Percentiles rank a stretch among this genome's conserved stretches.
These are phyloP conservation scores for Rhynchosporium graminicola DNA, from an alignment of 2,329 filamentous ascomycete genomes.

Conservation along the genomic window DNA sequence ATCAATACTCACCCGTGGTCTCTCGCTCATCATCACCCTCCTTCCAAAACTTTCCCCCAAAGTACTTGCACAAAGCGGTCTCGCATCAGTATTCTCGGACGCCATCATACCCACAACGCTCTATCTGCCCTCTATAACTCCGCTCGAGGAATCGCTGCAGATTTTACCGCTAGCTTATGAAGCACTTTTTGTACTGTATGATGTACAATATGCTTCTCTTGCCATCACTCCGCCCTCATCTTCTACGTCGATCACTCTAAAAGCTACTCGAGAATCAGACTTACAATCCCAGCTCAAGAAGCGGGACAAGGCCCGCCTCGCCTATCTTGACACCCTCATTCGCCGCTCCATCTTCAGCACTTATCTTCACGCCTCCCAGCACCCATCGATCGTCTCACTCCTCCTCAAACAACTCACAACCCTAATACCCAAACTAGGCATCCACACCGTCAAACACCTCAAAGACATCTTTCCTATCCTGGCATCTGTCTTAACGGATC, in stretches of 20 bases:
- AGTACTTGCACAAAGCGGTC: slow-evolving; percentile 60
- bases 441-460: slow-evolving; percentile 67
- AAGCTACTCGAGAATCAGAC: neutral
- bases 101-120: slow-evolving; percentile 71
- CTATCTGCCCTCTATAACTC: slow-evolving; percentile 75
- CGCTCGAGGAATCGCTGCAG: slow-evolving; percentile 65
- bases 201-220: slow-evolving; percentile 26
- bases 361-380: slow-evolving; percentile 59
- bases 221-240: neutral
- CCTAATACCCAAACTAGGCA: slow-evolving; percentile 58
- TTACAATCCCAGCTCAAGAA: neutral
- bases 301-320: slow-evolving; percentile 34
- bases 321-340: slow-evolving; percentile 55
- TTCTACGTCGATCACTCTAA: neutral
- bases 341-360: slow-evolving; percentile 57
- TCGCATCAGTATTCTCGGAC: slow-evolving; percentile 68
- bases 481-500: slow-evolving; percentile 64
- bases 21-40: slow-evolving; percentile 55
- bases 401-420: slow-evolving; percentile 53
- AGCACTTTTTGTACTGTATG: slow-evolving; percentile 60
- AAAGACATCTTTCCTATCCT: slow-evolving; percentile 69
- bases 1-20: slow-evolving; percentile 55
- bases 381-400: slow-evolving; percentile 57
- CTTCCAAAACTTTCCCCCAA: slow-evolving; percentile 52
- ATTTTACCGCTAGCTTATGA: slow-evolving; percentile 68